Base-by-base conservation (phyloP, 2,329 filamentous ascomycete species). In the Drechslerella coelobrocha region DNA sequence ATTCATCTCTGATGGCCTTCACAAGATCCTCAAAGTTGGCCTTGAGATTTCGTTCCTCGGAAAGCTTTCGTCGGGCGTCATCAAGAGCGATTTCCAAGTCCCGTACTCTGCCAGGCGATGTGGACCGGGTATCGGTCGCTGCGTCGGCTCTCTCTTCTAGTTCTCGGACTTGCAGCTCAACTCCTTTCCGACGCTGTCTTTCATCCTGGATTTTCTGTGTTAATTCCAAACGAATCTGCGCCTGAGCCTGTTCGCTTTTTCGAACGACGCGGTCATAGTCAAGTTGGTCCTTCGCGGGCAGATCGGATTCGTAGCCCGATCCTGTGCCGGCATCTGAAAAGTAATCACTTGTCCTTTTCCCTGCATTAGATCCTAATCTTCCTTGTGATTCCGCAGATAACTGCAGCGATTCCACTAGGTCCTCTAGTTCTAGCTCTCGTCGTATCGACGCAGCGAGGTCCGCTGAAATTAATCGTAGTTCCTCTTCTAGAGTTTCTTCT, bases 341-440 rank as follows among this genome's bases (percentile, higher is more conserved):
- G 81, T 99, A 97, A 80, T 99, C 94, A 80, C 94, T 97, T 8
- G 91, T 95, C 71, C 93, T 86, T 78, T 89, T 89, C 73, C 85
- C 87, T 26, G 84, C 76, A 74, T 82, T 77, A 78, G 83, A 50
- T 24, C 54, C 61, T 39, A 72, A 39, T 59, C 61, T 37, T 34
- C 75, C 68, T 48, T 80, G 76, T 83, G 77, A 79, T 86, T 83
- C 84, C 73, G 84, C 83, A 76, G 97, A 92, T n/a, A 86, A 82
- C 78, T 97, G 92, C 75, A 96, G 81, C 65, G 89, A 84, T 74
- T 99, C 94, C 0, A 97, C 88, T 50, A 97, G 83, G 78, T 99
- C 94, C 79, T 99, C 94, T 29, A 99, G 81, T 75, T 99, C 94
- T 85, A 99, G 93, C 81, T 99, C 94, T 72, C 94, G 87, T 76